Percentiles rank a stretch among this genome's conserved stretches.
Conservation (phyloP, 1,284 basidiomycete genomes). For the Cryptococcus sp. region DNA sequence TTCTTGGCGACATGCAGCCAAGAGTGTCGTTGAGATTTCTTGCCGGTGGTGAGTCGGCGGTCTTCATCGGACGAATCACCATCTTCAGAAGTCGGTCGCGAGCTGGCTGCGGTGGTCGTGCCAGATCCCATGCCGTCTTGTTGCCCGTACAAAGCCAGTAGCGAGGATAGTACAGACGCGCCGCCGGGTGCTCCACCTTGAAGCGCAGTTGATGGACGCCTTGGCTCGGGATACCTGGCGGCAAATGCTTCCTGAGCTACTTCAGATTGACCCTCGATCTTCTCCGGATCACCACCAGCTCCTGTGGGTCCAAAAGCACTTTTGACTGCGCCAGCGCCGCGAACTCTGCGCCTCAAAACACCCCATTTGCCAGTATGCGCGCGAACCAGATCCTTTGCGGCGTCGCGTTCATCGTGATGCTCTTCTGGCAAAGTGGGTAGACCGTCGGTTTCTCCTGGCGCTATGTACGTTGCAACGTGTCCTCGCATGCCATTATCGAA, state of each 20-base stretch:
- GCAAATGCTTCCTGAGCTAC: conserved; percentile 33
- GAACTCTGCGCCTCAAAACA: conserved; percentile 45
- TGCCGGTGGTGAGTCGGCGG: not conserved
- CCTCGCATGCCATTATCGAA: conserved; percentile 39
- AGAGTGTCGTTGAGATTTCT: conserved; percentile 3
- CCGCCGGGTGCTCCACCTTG: conserved; percentile 28
- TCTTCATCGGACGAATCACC: conserved; percentile 30
- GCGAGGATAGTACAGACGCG: conserved; percentile 46
- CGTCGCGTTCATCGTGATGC: conserved; percentile 24
- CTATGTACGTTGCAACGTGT: conserved; percentile 47
- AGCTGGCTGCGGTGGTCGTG: conserved; percentile 44
- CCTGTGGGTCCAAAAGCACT: not conserved
- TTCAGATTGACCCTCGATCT: conserved; percentile 30
- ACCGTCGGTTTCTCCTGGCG: conserved; percentile 54
- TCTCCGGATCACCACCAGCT: conserved; percentile 29
- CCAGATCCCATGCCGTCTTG: conserved; percentile 34
- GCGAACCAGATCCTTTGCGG: conserved; percentile 51
- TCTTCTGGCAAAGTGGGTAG: conserved; percentile 46
- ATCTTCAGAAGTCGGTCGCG: conserved; percentile 39
- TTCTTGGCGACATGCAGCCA: conserved; percentile 12
- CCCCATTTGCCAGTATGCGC: conserved; percentile 52
- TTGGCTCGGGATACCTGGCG: conserved; percentile 29
- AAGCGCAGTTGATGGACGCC: conserved; percentile 11
- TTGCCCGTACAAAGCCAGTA: conserved; percentile 47
- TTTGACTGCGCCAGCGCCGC: conserved; percentile 26